These are phyloP conservation scores for Zea mays DNA, from an alignment of 176 grass and related monocot genomes.

Conservation along the genomic window DNA sequence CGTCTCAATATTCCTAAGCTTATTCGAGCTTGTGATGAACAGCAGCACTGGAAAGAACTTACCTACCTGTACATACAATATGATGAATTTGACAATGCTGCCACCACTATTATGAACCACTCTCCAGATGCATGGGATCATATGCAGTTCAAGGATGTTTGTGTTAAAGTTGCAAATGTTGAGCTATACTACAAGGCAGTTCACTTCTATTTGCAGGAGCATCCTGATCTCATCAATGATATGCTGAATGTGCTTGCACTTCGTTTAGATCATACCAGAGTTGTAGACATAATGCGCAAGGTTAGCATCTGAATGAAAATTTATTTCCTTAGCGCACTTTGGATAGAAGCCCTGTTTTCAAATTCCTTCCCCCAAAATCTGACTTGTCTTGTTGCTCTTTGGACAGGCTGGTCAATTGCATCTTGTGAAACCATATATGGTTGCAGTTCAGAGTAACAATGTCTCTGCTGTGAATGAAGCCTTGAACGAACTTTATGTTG, in stretches of 20 bases:
- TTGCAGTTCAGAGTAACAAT: slow-evolving; percentile 98
- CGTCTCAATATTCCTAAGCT: slow-evolving; percentile 95
- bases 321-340: not conserved
- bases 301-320: slow-evolving; percentile 40
- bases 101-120: slow-evolving; percentile 99
- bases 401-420: slow-evolving; percentile 84
- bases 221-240: slow-evolving; percentile 97
- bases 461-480: slow-evolving; percentile 96
- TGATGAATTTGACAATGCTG: slow-evolving; percentile 96
- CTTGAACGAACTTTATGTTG: slow-evolving; percentile 93
- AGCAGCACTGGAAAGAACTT: slow-evolving; percentile 98
- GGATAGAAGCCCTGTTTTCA: not conserved
- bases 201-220: slow-evolving; percentile 96
- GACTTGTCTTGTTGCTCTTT: slow-evolving; percentile 37
- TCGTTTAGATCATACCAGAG: slow-evolving; percentile 88
- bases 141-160: slow-evolving; percentile 97
- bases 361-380: slow-evolving; percentile 1
- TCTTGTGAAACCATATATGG: slow-evolving; percentile 98
- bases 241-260: slow-evolving; percentile 91
- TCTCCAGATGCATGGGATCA: slow-evolving; percentile 99
- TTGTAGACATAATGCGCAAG: slow-evolving; percentile 98
- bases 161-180: slow-evolving; percentile 93
- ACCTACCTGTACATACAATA: slow-evolving; percentile 95
- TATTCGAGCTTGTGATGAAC: slow-evolving; percentile 91
- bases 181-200: slow-evolving; percentile 97